Base-by-base conservation (phyloP, 495 filamentous ascomycete genomes). In the Margaritispora aquatica region DNA sequence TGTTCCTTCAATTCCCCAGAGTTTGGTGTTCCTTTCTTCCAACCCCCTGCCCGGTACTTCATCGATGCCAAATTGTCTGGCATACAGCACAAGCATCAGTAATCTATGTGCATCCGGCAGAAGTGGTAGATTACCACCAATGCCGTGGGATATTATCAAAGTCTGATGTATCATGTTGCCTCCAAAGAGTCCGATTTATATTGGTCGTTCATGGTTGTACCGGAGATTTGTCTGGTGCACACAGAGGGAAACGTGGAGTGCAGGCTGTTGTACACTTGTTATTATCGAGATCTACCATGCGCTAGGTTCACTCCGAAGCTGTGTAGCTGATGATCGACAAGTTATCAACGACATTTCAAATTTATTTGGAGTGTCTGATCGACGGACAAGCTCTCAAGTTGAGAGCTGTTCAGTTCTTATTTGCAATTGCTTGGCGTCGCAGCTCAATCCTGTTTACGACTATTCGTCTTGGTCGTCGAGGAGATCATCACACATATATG, bases 381-480 rank as follows among this genome's bases (percentile, higher is more conserved):
- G 38, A 17, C 41, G 22, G 24, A n/a, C 29, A 21, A 36, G 20
- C 27, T 51, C 55, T 31, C 47, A 58, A 58, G 55, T 58, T n/a
- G 55, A 51, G 47, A 20, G n/a, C 46, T n/a, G 26, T 2, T 1
- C 10, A 21, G 11, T 31, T 26, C 29, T 58, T 58, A 41, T 51
- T 36, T 51, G 49, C 19, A 21, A 36, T 26, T 15, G 21, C 47
- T 58, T 58, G 55, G 47, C 55, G 47, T 58, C 29, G 48, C 55
- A 58, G 46, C 15, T 24, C 47, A 23, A 9, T 26, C 26, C 26
- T 19, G 44, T 17, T 17, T 15, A 44, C 19, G 38, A 44, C 11
- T 9, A 8, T 44, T 44, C 17, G 38, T 44, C 15, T 8, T 17
- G 19, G 19, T 44, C 15, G 17, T 17, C 3, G 17, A 9, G 15